Evolutionary conservation across 2,329 filamentous ascomycete genomes (phyloP).

Genomic region (Amauroascus verrucosus): DNA sequence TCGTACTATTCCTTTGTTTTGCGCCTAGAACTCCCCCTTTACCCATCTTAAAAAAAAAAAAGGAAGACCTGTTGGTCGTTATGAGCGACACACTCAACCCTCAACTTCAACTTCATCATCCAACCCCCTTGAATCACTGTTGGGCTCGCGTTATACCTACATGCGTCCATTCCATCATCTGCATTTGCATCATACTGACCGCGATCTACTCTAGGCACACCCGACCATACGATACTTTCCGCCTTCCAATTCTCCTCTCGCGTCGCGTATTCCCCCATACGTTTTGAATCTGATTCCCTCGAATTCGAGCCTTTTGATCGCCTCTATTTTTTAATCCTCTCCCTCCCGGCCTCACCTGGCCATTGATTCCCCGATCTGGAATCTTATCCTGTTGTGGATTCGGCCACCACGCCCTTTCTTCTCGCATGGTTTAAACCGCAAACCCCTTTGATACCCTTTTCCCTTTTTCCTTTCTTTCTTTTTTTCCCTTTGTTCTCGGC

Average conservation of each 20-base stretch:
- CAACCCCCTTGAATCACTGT: background rate
- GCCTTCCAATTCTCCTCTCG: background rate
- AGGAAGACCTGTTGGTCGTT: too few relatives aligned
- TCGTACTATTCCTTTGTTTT: background rate
- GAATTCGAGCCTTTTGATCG: too few relatives aligned
- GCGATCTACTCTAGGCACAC: background rate
- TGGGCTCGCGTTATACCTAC: background rate
- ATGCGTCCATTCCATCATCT: background rate
- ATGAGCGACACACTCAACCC: background rate
- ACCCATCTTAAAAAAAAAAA: too few relatives aligned
- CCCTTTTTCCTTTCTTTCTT: background rate
- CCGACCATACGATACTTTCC: background rate
- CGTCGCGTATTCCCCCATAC: background rate
- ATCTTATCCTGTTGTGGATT: background rate
- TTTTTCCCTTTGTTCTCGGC: background rate
- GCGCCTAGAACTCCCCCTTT: background rate
- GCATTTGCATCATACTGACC: conserved; percentile 1
- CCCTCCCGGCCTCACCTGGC: background rate
- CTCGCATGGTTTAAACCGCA: conserved; percentile 4
- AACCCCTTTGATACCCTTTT: background rate
- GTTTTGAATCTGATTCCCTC: too few relatives aligned
- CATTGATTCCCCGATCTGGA: background rate
- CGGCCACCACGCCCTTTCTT: background rate
- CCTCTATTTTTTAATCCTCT: background rate
- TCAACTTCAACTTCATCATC: too few relatives aligned